A percentile compares a stretch with the other conserved stretches of the same genome.
These are phyloP conservation scores for Coemansia sp. DNA, from an alignment of 192 early-diverging fungal species.

Conservation along the genomic window DNA sequence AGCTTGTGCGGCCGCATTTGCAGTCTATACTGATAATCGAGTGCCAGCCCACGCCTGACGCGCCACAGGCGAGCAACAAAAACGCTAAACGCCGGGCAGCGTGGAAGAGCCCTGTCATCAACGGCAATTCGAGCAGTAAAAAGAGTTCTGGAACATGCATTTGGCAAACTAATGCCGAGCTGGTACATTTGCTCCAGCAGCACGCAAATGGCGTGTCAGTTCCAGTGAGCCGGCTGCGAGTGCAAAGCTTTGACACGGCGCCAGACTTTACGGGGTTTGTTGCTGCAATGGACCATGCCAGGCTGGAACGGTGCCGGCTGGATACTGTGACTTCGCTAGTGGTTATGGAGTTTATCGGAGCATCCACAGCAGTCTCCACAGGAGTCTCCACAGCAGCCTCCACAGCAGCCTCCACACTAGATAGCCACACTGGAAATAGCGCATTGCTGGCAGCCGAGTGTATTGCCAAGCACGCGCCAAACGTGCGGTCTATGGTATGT, in stretches of 20 bases:
- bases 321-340: neutral
- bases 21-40: neutral
- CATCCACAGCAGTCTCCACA: neutral
- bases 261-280: neutral
- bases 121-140: neutral
- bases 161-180: constrained; percentile 1
- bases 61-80: neutral
- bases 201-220: neutral
- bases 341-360: neutral
- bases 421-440: neutral
- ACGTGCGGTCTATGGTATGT: neutral
- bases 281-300: neutral
- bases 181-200: neutral
- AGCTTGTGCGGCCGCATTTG: neutral
- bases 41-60: neutral
- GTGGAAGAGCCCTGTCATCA: neutral
- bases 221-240: neutral
- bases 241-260: neutral
- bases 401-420: neutral
- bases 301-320: neutral
- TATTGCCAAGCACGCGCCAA: neutral
- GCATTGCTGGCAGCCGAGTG: neutral
- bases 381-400: neutral
- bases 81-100: neutral
- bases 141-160: neutral